Evolutionary conservation across 768 basidiomycete species (phyloP).

Genomic region (Chalciporus pseudorubinellus): DNA sequence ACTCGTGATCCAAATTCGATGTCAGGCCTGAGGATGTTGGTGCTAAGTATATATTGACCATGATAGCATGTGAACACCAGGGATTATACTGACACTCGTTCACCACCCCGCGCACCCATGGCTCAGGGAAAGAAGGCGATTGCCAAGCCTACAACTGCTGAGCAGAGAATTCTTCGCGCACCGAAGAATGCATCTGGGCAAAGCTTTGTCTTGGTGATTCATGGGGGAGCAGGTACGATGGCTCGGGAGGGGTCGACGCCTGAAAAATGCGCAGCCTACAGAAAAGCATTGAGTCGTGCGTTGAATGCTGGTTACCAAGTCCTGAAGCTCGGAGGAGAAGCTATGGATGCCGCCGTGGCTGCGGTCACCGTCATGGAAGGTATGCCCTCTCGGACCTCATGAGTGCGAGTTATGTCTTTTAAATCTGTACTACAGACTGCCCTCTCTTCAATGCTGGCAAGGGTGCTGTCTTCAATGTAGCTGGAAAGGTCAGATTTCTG

Average conservation of each 20-base stretch:
- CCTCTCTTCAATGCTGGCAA: slow-evolving; percentile 78
- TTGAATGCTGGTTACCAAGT: slow-evolving; percentile 62
- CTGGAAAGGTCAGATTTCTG: slow-evolving; percentile 62
- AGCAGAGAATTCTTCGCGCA: slow-evolving; percentile 2
- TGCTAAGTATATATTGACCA: background rate
- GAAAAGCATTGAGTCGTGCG: slow-evolving; percentile 50
- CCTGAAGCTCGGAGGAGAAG: slow-evolving; percentile 67
- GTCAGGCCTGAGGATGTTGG: too few species aligned
- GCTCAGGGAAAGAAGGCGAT: background rate
- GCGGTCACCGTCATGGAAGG: slow-evolving; percentile 76
- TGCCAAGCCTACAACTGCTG: background rate
- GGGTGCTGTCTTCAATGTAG: slow-evolving; percentile 81
- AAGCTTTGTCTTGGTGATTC: slow-evolving; percentile 58
- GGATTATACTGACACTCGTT: too few species aligned
- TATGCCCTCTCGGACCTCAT: slow-evolving; percentile 21
- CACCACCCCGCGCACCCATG: slow-evolving; percentile 10
- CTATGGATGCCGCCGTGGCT: slow-evolving; percentile 78
- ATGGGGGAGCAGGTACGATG: slow-evolving; percentile 81
- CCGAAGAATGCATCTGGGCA: slow-evolving; percentile 5
- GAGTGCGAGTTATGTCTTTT: background rate
- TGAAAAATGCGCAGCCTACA: slow-evolving; percentile 58
- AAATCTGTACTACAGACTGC: slow-evolving; percentile 48
- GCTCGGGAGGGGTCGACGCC: slow-evolving; percentile 53
- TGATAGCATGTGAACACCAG: slow-evolving; percentile 1
- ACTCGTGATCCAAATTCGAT: too few species aligned